Conservation (phyloP, 1,284 basidiomycete species). For the Moesziomyces globuligerus region DNA sequence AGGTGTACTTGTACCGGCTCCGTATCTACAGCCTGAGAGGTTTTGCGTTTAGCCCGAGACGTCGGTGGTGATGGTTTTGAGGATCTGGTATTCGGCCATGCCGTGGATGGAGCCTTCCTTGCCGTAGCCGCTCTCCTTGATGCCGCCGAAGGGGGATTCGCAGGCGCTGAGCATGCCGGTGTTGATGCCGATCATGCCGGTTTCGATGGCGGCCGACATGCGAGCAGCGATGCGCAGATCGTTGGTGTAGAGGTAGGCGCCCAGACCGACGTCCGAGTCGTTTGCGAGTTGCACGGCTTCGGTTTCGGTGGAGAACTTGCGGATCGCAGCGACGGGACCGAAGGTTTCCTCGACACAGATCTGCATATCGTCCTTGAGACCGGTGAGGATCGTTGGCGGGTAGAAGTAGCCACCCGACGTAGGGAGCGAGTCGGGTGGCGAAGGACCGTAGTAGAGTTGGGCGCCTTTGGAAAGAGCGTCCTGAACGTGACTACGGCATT, state of each 20-base stretch:
- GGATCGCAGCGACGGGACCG: constrained; percentile 54
- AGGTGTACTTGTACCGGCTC: not conserved
- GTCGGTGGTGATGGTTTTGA: constrained; percentile 40
- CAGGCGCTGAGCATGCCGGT: constrained; percentile 46
- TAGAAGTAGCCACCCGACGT: constrained; percentile 47
- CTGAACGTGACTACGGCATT: constrained; percentile 34
- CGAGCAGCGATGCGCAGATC: constrained; percentile 37
- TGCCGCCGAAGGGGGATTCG: constrained; percentile 39
- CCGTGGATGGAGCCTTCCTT: constrained; percentile 34
- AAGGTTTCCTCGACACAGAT: constrained; percentile 59
- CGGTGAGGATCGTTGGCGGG: constrained; percentile 56
- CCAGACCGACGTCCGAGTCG: constrained; percentile 45
- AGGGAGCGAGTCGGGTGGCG: constrained; percentile 4
- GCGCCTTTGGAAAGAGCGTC: constrained; percentile 40
- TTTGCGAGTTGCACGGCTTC: constrained; percentile 50
- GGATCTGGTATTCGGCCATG: constrained; percentile 36
- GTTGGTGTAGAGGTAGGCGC: constrained; percentile 50
- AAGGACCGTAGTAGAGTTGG: constrained; percentile 29
- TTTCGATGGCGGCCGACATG: constrained; percentile 37
- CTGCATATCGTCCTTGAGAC: constrained; percentile 44
- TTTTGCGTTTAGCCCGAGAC: constrained; percentile 1
- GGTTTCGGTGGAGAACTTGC: constrained; percentile 51
- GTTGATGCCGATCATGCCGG: constrained; percentile 56
- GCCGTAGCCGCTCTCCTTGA: constrained; percentile 42
- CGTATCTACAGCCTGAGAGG: not conserved